Percentiles rank a stretch among this genome's conserved stretches.
Conservation (phyloP, 1,139 yeast species). For the Debaryomyces robertsiae region DNA sequence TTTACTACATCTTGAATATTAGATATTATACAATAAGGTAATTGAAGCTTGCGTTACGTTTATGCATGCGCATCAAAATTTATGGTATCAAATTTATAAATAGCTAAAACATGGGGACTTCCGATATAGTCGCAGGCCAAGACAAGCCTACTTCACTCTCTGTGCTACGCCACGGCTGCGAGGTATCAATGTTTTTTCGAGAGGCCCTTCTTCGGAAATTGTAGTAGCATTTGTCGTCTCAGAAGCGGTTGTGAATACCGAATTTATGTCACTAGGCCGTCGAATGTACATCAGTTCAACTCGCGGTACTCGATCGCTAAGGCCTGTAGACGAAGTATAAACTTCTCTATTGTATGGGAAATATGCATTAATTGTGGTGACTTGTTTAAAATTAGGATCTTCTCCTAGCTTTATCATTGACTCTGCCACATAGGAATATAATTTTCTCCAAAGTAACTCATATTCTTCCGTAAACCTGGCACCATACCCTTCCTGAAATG, state of each 20-base stretch:
- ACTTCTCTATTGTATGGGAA: neutral
- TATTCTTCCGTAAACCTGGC: conserved; percentile 49
- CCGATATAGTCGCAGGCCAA: no score
- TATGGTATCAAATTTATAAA: no score
- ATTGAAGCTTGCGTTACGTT: no score
- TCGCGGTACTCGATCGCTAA: no score
- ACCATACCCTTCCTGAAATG: conserved; percentile 70
- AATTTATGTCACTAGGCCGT: neutral
- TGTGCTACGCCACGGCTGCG: no score
- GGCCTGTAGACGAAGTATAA: no score
- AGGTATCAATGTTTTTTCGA: no score
- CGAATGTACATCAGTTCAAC: neutral
- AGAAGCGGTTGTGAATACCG: neutral
- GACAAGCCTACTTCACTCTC: no score
- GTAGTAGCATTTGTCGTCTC: neutral
- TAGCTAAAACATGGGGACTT: no score
- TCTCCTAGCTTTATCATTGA: conserved; percentile 63
- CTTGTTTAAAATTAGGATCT: conserved; percentile 45
- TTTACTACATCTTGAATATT: no score
- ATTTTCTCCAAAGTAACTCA: conserved; percentile 73
- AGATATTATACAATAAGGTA: no score
- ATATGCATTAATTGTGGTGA: neutral
- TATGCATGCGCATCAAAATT: no score
- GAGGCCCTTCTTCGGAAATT: neutral
- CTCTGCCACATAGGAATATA: conserved; percentile 64